Conservation (phyloP, 495 filamentous ascomycete species). For the Hypomontagnella submonticulosa region DNA sequence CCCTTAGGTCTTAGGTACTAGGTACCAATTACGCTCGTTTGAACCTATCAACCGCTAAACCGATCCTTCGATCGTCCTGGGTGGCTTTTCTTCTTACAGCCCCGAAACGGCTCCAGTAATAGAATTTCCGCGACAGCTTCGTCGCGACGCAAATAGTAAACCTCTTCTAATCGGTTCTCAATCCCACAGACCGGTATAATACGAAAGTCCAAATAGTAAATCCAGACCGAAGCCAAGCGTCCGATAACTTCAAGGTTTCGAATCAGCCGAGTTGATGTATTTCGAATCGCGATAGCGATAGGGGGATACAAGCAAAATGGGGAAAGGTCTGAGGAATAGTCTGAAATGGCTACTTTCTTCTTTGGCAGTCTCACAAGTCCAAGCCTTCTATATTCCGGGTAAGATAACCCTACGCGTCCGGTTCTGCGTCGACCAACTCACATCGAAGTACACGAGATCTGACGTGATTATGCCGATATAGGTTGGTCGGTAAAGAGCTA, state of each 20-base stretch:
- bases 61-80: slow-evolving; percentile 21
- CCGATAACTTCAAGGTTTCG: slow-evolving; percentile 1
- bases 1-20: slow-evolving; percentile 57
- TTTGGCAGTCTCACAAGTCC: slow-evolving; percentile 48
- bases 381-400: slow-evolving; percentile 86
- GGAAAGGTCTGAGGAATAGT: slow-evolving; percentile 38
- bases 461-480: slow-evolving; percentile 44
- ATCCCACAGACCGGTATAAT: slow-evolving; percentile 12
- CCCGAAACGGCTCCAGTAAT: slow-evolving; percentile 21
- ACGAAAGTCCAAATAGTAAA: slow-evolving; percentile 11
- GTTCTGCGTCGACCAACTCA: not conserved
- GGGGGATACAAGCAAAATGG: slow-evolving; percentile 47
- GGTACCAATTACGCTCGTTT: slow-evolving; percentile 72
- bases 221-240: slow-evolving; percentile 14
- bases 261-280: slow-evolving; percentile 40
- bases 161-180: not conserved
- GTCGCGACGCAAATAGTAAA: slow-evolving; percentile 28
- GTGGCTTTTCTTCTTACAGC: slow-evolving; percentile 25
- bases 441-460: slow-evolving; percentile 14
- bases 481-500: slow-evolving; percentile 86
- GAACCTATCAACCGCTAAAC: slow-evolving; percentile 16
- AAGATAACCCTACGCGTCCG: slow-evolving; percentile 35
- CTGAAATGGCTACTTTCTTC: slow-evolving; percentile 45
- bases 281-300: slow-evolving; percentile 26
- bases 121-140: slow-evolving; percentile 27